Percentiles rank a stretch among this genome's conserved stretches.
phyloP scores from a whole-genome alignment of 1,284 basidiomycete genomes.

The Ganoderma lingzhi region DNA sequence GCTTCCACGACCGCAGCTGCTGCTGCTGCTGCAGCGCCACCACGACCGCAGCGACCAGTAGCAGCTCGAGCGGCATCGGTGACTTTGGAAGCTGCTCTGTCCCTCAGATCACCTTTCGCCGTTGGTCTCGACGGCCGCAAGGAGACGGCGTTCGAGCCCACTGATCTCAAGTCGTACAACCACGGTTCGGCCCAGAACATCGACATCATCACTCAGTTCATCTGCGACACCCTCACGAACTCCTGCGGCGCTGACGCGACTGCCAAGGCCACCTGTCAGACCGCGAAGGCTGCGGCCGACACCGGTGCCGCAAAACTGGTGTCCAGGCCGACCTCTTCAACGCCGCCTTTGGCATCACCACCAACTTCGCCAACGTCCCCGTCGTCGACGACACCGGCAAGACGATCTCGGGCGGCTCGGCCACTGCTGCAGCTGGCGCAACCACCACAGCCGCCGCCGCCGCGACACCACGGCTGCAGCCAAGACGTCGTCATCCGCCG shows the following conservation, averaged over 20 bases:
- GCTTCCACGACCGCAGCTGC: conserved; percentile 34
- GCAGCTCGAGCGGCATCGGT: conserved; percentile 36
- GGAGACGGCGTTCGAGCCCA: conserved; percentile 63
- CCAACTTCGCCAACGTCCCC: conserved; percentile 52
- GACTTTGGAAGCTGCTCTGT: conserved; percentile 57
- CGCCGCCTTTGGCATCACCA: conserved; percentile 57
- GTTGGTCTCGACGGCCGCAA: conserved; percentile 58
- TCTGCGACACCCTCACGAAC: conserved; percentile 57
- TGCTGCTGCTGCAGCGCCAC: conserved; percentile 17
- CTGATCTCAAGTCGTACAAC: conserved; percentile 54
- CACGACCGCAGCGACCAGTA: conserved; percentile 34
- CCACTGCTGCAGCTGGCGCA: not conserved
- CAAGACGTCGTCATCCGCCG: conserved; percentile 25
- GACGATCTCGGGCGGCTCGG: conserved; percentile 37
- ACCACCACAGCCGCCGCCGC: conserved; percentile 39
- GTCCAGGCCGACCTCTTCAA: conserved; percentile 51
- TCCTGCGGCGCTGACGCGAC: conserved; percentile 57
- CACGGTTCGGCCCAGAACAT: conserved; percentile 58
- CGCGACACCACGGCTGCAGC: conserved; percentile 26
- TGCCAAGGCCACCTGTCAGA: conserved; percentile 60
- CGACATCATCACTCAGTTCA: conserved; percentile 59
- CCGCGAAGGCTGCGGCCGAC: conserved; percentile 57
- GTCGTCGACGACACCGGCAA: conserved; percentile 9
- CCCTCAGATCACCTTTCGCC: conserved; percentile 61
- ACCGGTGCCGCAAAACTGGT: conserved; percentile 53